Conservation (phyloP, 768 basidiomycete species). For the Tylopilus sp. region DNA sequence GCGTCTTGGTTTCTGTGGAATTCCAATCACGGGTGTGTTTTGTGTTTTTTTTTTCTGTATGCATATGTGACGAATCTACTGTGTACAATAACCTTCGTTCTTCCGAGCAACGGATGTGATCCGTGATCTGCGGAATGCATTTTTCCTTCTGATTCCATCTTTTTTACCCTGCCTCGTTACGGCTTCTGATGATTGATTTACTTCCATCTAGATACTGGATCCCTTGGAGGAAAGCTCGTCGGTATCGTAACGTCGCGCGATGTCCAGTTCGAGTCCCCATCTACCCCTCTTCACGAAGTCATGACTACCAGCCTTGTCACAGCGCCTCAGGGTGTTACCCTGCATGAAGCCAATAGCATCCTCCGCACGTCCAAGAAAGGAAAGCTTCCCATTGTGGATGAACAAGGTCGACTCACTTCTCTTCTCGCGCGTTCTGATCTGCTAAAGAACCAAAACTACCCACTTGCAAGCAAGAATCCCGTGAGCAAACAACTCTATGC, state of each 20-base stretch:
- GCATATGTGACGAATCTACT: constrained; percentile 44
- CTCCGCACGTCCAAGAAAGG: constrained; percentile 97
- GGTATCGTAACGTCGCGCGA: constrained; percentile 97
- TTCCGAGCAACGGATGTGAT: constrained; percentile 67
- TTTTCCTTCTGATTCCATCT: constrained; percentile 16
- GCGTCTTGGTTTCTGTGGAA: constrained; percentile 89
- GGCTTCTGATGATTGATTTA: constrained; percentile 19
- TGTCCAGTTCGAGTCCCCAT: constrained; percentile 81
- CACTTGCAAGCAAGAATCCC: constrained; percentile 88
- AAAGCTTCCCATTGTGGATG: constrained; percentile 85
- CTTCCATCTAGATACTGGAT: constrained; percentile 67
- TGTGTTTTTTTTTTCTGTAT: constrained; percentile 1
- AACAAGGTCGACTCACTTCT: constrained; percentile 60
- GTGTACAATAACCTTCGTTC: constrained; percentile 79
- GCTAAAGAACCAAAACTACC: constrained; percentile 96
- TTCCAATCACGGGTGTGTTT: constrained; percentile 95
- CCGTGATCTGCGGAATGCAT: constrained; percentile 72
- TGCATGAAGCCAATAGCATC: constrained; percentile 88
- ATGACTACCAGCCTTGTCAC: constrained; percentile 92
- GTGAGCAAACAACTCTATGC: constrained; percentile 93
- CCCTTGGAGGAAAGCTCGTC: constrained; percentile 85
- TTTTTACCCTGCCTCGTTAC: constrained; percentile 2
- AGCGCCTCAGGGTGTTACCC: constrained; percentile 83
- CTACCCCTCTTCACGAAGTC: constrained; percentile 66
- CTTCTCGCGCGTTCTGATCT: constrained; percentile 96